Conservation (phyloP, 108 stramenopile genomes). For the Cyclotella cryptica region DNA sequence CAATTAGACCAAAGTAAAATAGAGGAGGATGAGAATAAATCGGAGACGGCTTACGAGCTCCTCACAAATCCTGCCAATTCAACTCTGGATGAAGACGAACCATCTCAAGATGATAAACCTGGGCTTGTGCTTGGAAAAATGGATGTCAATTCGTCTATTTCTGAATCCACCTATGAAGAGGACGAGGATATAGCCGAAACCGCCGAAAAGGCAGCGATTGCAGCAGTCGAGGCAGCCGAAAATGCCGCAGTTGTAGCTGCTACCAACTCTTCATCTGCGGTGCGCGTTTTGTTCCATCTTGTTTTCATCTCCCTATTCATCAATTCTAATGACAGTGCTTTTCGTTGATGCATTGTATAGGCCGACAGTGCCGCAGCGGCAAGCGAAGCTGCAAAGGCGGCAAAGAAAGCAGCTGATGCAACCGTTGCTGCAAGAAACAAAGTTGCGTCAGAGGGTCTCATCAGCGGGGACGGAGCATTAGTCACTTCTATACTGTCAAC, state of each 20-base stretch:
- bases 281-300: slow-evolving; percentile 18
- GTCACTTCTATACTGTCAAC: slow-evolving; percentile 64
- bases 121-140: neutral
- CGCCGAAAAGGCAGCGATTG: slow-evolving; percentile 49
- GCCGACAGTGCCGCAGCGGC: slow-evolving; percentile 54
- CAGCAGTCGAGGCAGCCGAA: slow-evolving; percentile 45
- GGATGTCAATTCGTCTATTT: neutral
- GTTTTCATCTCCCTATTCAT: neutral
- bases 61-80: neutral
- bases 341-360: slow-evolving; percentile 3
- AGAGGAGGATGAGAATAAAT: neutral
- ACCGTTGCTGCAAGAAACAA: slow-evolving; percentile 57
- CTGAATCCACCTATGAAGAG: slow-evolving; percentile 19
- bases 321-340: neutral
- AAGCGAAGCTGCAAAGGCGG: slow-evolving; percentile 61
- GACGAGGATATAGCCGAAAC: slow-evolving; percentile 38
- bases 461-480: slow-evolving; percentile 76
- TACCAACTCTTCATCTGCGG: slow-evolving; percentile 41
- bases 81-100: neutral
- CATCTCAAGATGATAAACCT: neutral
- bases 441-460: slow-evolving; percentile 59
- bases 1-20: neutral
- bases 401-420: slow-evolving; percentile 79
- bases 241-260: slow-evolving; percentile 41
- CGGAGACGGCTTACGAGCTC: no score